Conservation (phyloP, 225 moss, liverwort and hornwort species). For the Marchantia polymorpha region DNA sequence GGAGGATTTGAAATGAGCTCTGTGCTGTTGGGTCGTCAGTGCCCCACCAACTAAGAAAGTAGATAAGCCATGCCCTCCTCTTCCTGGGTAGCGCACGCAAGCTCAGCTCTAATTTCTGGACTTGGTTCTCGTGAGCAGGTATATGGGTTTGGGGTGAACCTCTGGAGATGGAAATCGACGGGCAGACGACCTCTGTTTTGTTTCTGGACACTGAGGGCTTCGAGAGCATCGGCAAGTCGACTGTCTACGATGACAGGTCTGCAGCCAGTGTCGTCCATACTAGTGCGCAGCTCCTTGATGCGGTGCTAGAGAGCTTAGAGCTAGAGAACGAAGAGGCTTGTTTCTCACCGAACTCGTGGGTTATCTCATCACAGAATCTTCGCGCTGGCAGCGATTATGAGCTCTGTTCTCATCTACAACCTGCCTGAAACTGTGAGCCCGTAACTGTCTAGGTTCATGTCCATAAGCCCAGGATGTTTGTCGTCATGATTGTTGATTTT, state of each 20-base stretch:
- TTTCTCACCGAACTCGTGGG: neutral
- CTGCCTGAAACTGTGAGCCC: constrained; percentile 52
- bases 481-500: neutral
- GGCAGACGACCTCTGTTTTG: constrained; percentile 50
- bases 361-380: constrained; percentile 40
- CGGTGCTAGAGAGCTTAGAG: too few relatives aligned
- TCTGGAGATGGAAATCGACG: constrained; percentile 42
- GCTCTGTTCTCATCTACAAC: constrained; percentile 60
- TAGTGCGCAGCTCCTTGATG: too few relatives aligned
- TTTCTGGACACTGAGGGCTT: constrained; percentile 62
- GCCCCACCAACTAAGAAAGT: too few relatives aligned
- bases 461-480: neutral
- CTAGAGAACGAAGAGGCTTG: too few relatives aligned
- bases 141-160: constrained; percentile 62
- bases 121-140: constrained; percentile 24
- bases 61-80: neutral
- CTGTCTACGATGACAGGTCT: constrained; percentile 60
- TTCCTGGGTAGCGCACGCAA: neutral
- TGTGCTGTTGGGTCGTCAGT: too few relatives aligned
- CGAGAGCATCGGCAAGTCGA: constrained; percentile 61
- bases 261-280: neutral
- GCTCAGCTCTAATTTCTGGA: neutral
- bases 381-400: constrained; percentile 60
- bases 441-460: neutral
- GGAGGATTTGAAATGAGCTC: neutral